These are phyloP conservation scores for Jatropha curcas DNA, from an alignment of 345 rosid species.

Conservation along the genomic window DNA sequence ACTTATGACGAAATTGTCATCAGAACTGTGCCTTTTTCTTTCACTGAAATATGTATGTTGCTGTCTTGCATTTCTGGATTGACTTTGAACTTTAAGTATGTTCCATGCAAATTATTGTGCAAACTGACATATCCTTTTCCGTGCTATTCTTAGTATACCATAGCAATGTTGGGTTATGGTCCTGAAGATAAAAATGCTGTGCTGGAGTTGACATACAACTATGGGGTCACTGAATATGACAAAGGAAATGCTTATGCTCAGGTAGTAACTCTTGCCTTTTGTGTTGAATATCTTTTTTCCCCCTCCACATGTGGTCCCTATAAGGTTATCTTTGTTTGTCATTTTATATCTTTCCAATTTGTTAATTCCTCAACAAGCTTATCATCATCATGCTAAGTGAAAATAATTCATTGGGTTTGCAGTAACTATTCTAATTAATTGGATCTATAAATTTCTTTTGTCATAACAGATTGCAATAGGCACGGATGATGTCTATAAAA, in stretches of 20 bases:
- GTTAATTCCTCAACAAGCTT: not conserved
- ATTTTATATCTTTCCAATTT: not conserved
- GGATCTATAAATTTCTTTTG: constrained; percentile 5
- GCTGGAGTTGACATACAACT: constrained; percentile 88
- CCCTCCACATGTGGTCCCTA: not conserved
- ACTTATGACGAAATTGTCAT: constrained; percentile 1
- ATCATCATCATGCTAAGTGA: not conserved
- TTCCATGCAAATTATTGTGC: not conserved
- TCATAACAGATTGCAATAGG: constrained; percentile 84
- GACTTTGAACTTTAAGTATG: not conserved
- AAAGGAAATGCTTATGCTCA: constrained; percentile 94
- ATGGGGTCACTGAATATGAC: constrained; percentile 84
- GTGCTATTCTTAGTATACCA: constrained; percentile 51
- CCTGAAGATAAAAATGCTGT: constrained; percentile 87
- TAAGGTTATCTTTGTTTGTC: not conserved
- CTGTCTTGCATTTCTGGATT: not conserved
- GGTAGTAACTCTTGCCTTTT: constrained; percentile 37
- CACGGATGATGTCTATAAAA: constrained; percentile 93
- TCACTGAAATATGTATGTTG: not conserved
- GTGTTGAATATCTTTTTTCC: not conserved
- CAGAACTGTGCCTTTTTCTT: not conserved
- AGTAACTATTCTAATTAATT: constrained; percentile 7
- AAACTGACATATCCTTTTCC: constrained; percentile 13
- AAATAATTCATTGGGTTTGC: constrained; percentile 9
- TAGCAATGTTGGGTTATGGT: constrained; percentile 94